Conservation (phyloP, 2,329 filamentous ascomycete species). For the Cylindrodendrum hubeiense region DNA sequence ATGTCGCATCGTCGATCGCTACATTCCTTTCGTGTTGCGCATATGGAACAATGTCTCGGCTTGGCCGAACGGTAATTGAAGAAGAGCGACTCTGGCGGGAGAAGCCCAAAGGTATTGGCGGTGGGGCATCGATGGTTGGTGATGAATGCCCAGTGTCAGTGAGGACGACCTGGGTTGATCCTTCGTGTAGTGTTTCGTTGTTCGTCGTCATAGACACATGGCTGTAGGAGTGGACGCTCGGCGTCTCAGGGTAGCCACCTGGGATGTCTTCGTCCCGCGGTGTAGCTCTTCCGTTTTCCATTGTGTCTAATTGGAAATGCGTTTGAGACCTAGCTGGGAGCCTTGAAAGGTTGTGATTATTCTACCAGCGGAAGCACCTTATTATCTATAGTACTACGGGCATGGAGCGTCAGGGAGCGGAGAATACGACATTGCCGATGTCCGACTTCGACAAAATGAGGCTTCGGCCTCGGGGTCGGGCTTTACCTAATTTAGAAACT, state of each 20-base stretch:
- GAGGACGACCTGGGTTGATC: too few relatives aligned
- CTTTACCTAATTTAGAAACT: too few relatives aligned
- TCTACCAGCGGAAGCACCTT: not conserved
- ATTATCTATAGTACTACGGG: not conserved
- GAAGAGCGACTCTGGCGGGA: not conserved
- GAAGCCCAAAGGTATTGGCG: not conserved
- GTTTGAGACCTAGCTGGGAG: not conserved
- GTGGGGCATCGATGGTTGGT: not conserved
- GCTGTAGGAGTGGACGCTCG: conserved; percentile 32
- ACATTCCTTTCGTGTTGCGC: not conserved
- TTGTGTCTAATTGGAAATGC: conserved; percentile 5
- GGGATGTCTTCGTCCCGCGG: conserved; percentile 42
- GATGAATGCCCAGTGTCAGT: not conserved
- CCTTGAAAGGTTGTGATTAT: not conserved
- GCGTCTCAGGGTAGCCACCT: conserved; percentile 42
- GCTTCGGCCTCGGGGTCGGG: not conserved
- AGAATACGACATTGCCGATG: not conserved
- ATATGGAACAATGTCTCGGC: not conserved
- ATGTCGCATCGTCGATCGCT: conserved; percentile 13
- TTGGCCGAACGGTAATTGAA: not conserved
- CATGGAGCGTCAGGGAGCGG: not conserved
- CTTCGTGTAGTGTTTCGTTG: not conserved
- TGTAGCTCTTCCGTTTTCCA: conserved; percentile 39
- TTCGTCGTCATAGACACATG: conserved; percentile 15
- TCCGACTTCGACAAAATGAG: not conserved